phyloP scores from a whole-genome alignment of 208 protist species.

The Trypanosoma melophagium region DNA sequence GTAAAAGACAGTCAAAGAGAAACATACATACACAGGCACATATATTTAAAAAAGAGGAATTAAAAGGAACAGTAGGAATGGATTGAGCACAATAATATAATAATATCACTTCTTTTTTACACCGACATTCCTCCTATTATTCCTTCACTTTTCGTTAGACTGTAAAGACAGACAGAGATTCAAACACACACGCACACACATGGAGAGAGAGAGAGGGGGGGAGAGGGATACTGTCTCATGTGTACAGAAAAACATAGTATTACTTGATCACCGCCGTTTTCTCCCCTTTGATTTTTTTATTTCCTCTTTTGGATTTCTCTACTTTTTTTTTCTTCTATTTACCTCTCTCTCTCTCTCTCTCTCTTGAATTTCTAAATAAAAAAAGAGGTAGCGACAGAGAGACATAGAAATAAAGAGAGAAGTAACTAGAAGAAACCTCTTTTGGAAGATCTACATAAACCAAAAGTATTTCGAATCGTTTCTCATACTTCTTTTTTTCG shows the following conservation, averaged over 20 bases:
- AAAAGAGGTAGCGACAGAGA: background rate
- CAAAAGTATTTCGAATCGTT: background rate
- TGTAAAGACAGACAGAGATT: background rate
- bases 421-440: too few relatives aligned
- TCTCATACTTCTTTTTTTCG: background rate
- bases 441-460: too few relatives aligned
- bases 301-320: background rate
- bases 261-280: background rate
- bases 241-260: background rate
- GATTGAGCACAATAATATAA: slow-evolving; percentile 7
- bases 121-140: background rate
- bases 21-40: too few relatives aligned
- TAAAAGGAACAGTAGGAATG: too few relatives aligned
- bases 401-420: too few relatives aligned
- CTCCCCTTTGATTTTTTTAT: background rate
- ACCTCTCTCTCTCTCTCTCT: background rate
- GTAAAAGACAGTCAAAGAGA: too few relatives aligned
- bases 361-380: background rate
- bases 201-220: slow-evolving; percentile 8
- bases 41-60: too few relatives aligned
- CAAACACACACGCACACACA: background rate
- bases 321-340: background rate
- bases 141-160: background rate
- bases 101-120: too few relatives aligned
- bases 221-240: background rate